These are phyloP conservation scores for Haplosporangium sp. DNA, from an alignment of 371 early-diverging fungal species.

Conservation along the genomic window DNA sequence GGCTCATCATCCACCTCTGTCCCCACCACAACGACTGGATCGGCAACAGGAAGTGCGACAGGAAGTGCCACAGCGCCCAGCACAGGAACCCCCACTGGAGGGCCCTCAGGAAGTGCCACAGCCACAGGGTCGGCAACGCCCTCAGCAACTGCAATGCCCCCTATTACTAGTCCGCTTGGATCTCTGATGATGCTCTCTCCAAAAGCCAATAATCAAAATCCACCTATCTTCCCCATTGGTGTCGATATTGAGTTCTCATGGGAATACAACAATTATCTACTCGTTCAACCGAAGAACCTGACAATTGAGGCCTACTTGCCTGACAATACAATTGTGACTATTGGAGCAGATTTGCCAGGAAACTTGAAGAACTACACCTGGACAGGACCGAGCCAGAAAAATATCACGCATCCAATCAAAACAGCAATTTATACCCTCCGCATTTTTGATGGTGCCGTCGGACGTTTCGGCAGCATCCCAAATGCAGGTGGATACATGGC, in stretches of 20 bases:
- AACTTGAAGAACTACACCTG: constrained; percentile 35
- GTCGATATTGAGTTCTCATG: constrained; percentile 36
- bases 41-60: not conserved
- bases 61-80: constrained; percentile 2
- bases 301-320: constrained; percentile 35
- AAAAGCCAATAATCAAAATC: constrained; percentile 13
- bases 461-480: constrained; percentile 13
- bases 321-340: constrained; percentile 22
- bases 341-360: constrained; percentile 30
- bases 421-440: constrained; percentile 38
- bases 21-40: not conserved
- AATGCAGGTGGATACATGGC: constrained; percentile 27
- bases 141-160: constrained; percentile 3
- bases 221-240: constrained; percentile 38
- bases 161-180: not conserved
- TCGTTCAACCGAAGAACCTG: constrained; percentile 24
- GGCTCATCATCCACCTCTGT: not conserved
- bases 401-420: constrained; percentile 18
- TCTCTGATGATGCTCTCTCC: constrained; percentile 26
- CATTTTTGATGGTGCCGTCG: constrained; percentile 46
- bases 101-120: not conserved
- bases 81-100: not conserved
- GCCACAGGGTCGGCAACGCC: constrained; percentile 17
- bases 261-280: constrained; percentile 24
- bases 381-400: constrained; percentile 29